These are phyloP conservation scores for Polysphondylium violaceum DNA, from an alignment of 78 protist species.

Conservation along the genomic window DNA sequence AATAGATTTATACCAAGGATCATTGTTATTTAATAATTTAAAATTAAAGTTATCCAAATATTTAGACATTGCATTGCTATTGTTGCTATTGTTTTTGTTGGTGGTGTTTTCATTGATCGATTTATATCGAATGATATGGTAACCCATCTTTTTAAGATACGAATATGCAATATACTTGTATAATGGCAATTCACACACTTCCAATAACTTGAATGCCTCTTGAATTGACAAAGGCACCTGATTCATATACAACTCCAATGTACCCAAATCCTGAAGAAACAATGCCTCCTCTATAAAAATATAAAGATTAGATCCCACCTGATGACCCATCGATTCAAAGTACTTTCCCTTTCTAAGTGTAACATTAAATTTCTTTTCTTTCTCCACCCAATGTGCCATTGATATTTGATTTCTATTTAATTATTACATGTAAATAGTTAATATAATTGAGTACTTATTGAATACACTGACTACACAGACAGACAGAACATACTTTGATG, in stretches of 20 bases:
- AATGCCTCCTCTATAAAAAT: conserved; percentile 45
- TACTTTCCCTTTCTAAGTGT: conserved; percentile 29
- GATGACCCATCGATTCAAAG: conserved; percentile 36
- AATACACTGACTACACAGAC: background rate
- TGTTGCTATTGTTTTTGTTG: background rate
- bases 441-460: background rate
- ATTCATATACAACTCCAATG: conserved; percentile 22
- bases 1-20: background rate
- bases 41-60: background rate
- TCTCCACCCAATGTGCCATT: conserved; percentile 12
- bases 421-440: background rate
- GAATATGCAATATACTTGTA: conserved; percentile 14
- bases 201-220: conserved; percentile 42
- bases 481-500: conserved; percentile 36
- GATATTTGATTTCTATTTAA: conserved; percentile 15
- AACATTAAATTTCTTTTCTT: conserved; percentile 3
- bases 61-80: background rate
- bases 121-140: conserved; percentile 26
- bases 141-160: conserved; percentile 33
- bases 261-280: conserved; percentile 7
- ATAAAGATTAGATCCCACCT: conserved; percentile 10
- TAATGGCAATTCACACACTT: conserved; percentile 18
- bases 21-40: too few relatives aligned
- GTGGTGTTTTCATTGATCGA: background rate
- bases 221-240: conserved; percentile 17